Percentiles rank a stretch among this genome's conserved stretches.
These are phyloP conservation scores for Trifolium pratense DNA, from an alignment of 306 rosid species.

Conservation along the genomic window DNA sequence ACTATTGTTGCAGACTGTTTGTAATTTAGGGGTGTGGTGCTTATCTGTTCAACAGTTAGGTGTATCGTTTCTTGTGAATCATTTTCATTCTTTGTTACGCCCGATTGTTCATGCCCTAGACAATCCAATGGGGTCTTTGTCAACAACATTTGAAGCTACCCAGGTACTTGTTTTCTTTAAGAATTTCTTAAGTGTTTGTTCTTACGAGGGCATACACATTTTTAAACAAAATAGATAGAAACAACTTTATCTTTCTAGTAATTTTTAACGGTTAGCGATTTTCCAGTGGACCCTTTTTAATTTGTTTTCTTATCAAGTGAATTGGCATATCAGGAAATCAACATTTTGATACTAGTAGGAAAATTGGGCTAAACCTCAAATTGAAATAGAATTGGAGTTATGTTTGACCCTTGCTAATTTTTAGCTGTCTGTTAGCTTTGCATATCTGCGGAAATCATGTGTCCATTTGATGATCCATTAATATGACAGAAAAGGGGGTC, in stretches of 20 bases:
- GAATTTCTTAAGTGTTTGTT: not conserved
- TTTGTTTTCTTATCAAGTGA: conserved; percentile 11
- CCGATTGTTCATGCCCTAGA: conserved; percentile 77
- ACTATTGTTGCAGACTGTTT: conserved; percentile 64
- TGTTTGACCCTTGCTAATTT: not conserved
- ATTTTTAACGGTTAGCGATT: not conserved
- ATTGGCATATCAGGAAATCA: not conserved
- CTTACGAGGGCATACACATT: not conserved
- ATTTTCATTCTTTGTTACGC: conserved; percentile 56
- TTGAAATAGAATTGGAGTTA: conserved; percentile 10
- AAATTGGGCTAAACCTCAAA: conserved; percentile 6
- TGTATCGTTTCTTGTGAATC: conserved; percentile 50
- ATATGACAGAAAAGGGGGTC: conserved; percentile 12
- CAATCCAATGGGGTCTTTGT: conserved; percentile 85
- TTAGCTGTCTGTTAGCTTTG: not conserved
- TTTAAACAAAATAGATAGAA: not conserved
- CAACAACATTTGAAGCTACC: conserved; percentile 89
- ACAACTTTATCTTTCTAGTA: not conserved
- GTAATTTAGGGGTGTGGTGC: conserved; percentile 91
- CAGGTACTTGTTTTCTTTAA: conserved; percentile 54
- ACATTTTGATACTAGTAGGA: not conserved
- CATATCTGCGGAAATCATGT: not conserved
- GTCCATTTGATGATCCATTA: conserved; percentile 10
- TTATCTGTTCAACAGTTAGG: conserved; percentile 75
- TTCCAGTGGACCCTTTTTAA: not conserved